These are phyloP conservation scores for Bacterosira constricta DNA, from an alignment of 108 stramenopile species.

Conservation along the genomic window DNA sequence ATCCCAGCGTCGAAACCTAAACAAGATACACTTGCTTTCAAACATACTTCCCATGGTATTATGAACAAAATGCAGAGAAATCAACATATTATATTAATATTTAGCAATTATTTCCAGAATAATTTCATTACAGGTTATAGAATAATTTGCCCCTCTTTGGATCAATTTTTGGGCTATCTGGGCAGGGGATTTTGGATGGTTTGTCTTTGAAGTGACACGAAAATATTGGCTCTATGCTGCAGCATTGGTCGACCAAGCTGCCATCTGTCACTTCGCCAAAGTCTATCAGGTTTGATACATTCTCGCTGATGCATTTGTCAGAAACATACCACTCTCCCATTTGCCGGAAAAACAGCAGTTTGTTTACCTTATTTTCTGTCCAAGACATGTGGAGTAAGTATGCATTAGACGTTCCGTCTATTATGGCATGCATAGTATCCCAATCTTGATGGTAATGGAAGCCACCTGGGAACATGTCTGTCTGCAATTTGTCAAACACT, in stretches of 20 bases:
- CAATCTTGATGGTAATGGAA: conserved; percentile 48
- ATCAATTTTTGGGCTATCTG: conserved; percentile 54
- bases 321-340: conserved; percentile 75
- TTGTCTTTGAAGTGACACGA: conserved; percentile 77
- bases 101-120: too few relatives aligned
- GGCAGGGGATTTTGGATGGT: conserved; percentile 65
- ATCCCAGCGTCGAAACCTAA: too few relatives aligned
- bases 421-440: conserved; percentile 45
- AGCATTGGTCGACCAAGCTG: conserved; percentile 45
- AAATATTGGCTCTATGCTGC: conserved; percentile 54
- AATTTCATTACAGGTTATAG: too few relatives aligned
- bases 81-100: too few relatives aligned
- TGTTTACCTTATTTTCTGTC: conserved; percentile 56
- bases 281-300: conserved; percentile 8
- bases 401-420: conserved; percentile 36
- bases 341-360: conserved; percentile 53
- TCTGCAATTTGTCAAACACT: conserved; percentile 44
- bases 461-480: conserved; percentile 50
- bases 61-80: too few relatives aligned
- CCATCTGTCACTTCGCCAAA: conserved; percentile 22
- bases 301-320: conserved; percentile 55
- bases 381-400: conserved; percentile 55
- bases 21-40: too few relatives aligned
- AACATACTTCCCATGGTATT: too few relatives aligned
- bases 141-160: conserved; percentile 18